Evolutionary conservation across 495 filamentous ascomycete genomes (phyloP), one percentile per base, ranked within the genome.

Genomic region (Xylaria castorea): DNA sequence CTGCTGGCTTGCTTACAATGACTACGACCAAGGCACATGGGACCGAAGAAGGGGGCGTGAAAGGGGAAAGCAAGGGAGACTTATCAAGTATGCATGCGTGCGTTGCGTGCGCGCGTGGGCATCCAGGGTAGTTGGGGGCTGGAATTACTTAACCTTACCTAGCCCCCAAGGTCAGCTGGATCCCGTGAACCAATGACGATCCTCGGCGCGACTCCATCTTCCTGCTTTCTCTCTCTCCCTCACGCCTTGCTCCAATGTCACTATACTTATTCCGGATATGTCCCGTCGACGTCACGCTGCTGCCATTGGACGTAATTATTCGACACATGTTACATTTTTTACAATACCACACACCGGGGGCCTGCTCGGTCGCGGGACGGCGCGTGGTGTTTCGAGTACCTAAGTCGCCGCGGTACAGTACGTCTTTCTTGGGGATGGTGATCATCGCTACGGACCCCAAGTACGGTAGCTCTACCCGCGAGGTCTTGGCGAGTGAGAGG

Each of bases 131-230:
- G n/a, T 27, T 36, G 34, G 48, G 36, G 66, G 50, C 30, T 40
- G 22, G n/a, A 57, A n/a, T n/a, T n/a, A n/a, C n/a, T 51, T 38
- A 38, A 38, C 36, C 42, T 46, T 22, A n/a, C 20, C 38, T 40
- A 51, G 46, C 44, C 25, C 30, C 22, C 3, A 34, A 57, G 42
- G 66, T 68, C 66, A 68, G 48, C 66, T 68, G 66, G 3, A 8
- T n/a, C n/a, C 14, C 44, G 5, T 11, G 48, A 44, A 7, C 66
- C 66, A 68, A 68, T 68, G 34, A 20, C 50, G 12, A 42, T 32
- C 5, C 22, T 2, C n/a, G 8, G n/a, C 66, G 14, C 42, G 50
- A 30, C 66, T 68, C 66, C 66, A 68, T 57, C 50, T 40, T 18
- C 12, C 3, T 6, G 5, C 11, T 55, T 18, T 30, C n/a, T 8